phyloP scores from a whole-genome alignment of 1,284 basidiomycete genomes.

The Moesziomyces parantarcticus region DNA sequence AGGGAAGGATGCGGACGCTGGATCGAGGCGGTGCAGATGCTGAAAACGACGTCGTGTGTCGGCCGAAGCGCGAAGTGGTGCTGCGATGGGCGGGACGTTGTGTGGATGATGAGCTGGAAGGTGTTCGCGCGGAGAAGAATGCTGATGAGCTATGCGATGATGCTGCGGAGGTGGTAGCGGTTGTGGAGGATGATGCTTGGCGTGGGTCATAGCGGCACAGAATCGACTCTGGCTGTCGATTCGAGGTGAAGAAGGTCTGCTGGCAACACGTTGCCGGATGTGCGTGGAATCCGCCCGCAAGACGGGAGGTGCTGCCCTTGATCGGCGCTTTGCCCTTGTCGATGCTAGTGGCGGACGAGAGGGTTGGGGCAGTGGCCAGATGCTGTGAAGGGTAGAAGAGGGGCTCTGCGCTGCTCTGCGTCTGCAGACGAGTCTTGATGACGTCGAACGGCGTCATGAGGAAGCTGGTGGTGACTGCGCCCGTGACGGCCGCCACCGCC shows the following conservation, averaged over 20 bases:
- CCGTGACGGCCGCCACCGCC: slow-evolving; percentile 81
- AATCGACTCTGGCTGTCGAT: slow-evolving; percentile 50
- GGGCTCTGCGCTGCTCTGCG: slow-evolving; percentile 71
- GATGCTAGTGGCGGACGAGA: slow-evolving; percentile 1
- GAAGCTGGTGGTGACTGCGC: slow-evolving; percentile 82
- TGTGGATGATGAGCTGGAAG: slow-evolving; percentile 18
- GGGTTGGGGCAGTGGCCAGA: slow-evolving; percentile 16
- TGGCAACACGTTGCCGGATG: slow-evolving; percentile 66
- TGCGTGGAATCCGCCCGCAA: slow-evolving; percentile 24
- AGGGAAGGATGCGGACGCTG: slow-evolving; percentile 44
- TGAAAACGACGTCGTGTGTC: slow-evolving; percentile 34
- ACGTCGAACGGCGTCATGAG: slow-evolving; percentile 96
- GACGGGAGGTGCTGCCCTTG: background rate
- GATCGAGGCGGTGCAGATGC: slow-evolving; percentile 30
- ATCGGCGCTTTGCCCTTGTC: slow-evolving; percentile 22
- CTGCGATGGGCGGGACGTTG: slow-evolving; percentile 55
- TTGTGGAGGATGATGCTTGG: slow-evolving; percentile 25
- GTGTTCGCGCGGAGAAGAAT: slow-evolving; percentile 61
- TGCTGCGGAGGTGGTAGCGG: slow-evolving; percentile 17
- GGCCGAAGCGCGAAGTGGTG: slow-evolving; percentile 17
- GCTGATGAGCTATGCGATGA: slow-evolving; percentile 6
- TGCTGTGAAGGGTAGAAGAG: slow-evolving; percentile 53
- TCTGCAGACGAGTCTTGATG: slow-evolving; percentile 90
- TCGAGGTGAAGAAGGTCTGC: slow-evolving; percentile 66
- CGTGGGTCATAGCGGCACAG: slow-evolving; percentile 67